Evolutionary conservation across 176 grass and related monocot genomes (phyloP).

Genomic region (Bothriochloa decipiens): DNA sequence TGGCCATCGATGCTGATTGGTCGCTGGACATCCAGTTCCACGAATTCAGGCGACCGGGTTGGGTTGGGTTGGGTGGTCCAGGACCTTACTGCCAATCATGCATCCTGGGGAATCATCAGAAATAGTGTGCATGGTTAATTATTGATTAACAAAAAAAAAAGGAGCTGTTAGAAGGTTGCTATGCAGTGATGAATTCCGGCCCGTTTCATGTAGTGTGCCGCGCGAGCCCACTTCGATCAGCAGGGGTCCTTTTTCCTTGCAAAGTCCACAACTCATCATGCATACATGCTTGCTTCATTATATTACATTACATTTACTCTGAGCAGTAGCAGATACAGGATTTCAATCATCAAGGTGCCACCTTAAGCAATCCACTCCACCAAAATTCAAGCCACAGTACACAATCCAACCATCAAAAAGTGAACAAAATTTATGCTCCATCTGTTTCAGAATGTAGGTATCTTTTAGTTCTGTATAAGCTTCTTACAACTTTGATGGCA

Average conservation of each 20-base stretch:
- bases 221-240: not conserved
- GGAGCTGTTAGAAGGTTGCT: conserved; percentile 11
- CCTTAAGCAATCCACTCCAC: not conserved
- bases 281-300: not conserved
- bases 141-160: not conserved
- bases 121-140: not conserved
- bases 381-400: not conserved
- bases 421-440: not conserved
- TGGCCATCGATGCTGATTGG: conserved; percentile 12
- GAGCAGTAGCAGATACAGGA: not conserved
- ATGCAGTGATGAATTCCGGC: not conserved
- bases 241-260: not conserved
- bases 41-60: conserved; percentile 5
- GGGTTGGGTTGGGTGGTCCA: too few relatives aligned
- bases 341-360: not conserved
- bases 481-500: too few relatives aligned
- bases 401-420: not conserved
- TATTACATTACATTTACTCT: not conserved
- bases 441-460: not conserved
- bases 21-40: not conserved
- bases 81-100: too few relatives aligned
- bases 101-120: not conserved
- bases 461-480: too few relatives aligned
- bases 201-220: not conserved
- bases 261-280: not conserved